Evolutionary conservation across 805 yeast species (phyloP), one percentile per base, ranked within the genome.

Genomic region (Saccharomyces kudriavzevii): DNA sequence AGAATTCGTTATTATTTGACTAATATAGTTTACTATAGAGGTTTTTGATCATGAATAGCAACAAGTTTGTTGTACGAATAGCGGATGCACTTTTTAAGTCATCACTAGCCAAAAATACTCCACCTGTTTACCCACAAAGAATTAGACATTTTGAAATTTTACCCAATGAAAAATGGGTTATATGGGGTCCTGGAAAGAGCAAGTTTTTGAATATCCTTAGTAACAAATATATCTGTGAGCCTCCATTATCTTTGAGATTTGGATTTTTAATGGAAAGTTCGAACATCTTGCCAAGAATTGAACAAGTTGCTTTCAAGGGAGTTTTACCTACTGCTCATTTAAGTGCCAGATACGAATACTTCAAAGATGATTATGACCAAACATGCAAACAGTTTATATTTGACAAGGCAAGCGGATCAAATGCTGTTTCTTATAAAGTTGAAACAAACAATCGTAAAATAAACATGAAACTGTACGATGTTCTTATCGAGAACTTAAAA

Each of bases 281-380:
- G 22, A 17, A 35, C 30, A 50, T 52, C 13, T 29, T 52, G 25
- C 62, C 64, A 5, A 55, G 55, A 13, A 54, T 65, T 13, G 68
- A 66, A 48, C 60, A 55, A 45, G 66, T 81, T 5, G 74, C 74
- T 57, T 82, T 81, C 58, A 74, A 76, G 52, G 79, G 80, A 28
- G 77, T 63, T 0, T 57, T 72, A 22, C 77, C 77, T 5, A 72
- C 82, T 14, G 87, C 90, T 0, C 96, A 91, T 72, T 61, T 92
- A 35, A 84, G 96, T 50, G 96, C 98, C 0, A 70, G 99, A 51
- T 92, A 89, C 65, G 99, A 92, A 70, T 82, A 81, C 52, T 88
- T 81, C 66, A 85, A 91, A 56, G 97, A 92, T 57, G 89, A 81
- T 55, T 84, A 85, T 58, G 97, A 92, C 66, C 83, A 81, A 58